These are phyloP conservation scores for Phyllosticta paracitricarpa DNA, from an alignment of 2,329 filamentous ascomycete species.

Conservation along the genomic window DNA sequence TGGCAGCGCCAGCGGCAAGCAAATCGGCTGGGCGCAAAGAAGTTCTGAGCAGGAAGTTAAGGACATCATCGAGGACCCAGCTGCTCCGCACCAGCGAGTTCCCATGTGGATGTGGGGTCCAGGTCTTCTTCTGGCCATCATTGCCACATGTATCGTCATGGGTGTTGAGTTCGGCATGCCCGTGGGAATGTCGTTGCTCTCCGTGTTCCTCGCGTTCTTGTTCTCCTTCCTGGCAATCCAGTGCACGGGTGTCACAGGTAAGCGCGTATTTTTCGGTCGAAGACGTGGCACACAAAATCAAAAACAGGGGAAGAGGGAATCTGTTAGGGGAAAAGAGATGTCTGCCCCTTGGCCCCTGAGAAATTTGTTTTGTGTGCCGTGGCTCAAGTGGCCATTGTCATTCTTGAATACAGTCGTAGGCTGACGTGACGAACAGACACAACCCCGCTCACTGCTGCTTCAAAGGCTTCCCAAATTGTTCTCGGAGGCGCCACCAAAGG, in stretches of 20 bases:
- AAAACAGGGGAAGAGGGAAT: no score
- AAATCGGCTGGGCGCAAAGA: slow-evolving; percentile 33
- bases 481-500: slow-evolving; percentile 54
- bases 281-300: background rate
- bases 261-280: background rate
- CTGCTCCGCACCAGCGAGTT: slow-evolving; percentile 38
- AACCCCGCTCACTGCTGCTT: slow-evolving; percentile 55
- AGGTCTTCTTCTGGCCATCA: slow-evolving; percentile 38
- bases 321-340: no score
- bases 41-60: slow-evolving; percentile 29
- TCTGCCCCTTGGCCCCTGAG: no score
- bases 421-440: slow-evolving; percentile 34
- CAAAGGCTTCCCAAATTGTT: slow-evolving; percentile 60
- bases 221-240: slow-evolving; percentile 54
- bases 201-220: slow-evolving; percentile 48
- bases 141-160: slow-evolving; percentile 44
- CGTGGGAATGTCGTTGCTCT: slow-evolving; percentile 47
- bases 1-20: slow-evolving; percentile 33
- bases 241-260: slow-evolving; percentile 43
- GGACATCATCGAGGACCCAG: slow-evolving; percentile 42
- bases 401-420: no score
- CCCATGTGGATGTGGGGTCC: slow-evolving; percentile 44
- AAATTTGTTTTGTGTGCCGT: no score
- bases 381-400: no score
- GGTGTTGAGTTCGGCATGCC: slow-evolving; percentile 47